Conservation (phyloP, 106 monocot species). For the Dactylorhiza incarnata region DNA sequence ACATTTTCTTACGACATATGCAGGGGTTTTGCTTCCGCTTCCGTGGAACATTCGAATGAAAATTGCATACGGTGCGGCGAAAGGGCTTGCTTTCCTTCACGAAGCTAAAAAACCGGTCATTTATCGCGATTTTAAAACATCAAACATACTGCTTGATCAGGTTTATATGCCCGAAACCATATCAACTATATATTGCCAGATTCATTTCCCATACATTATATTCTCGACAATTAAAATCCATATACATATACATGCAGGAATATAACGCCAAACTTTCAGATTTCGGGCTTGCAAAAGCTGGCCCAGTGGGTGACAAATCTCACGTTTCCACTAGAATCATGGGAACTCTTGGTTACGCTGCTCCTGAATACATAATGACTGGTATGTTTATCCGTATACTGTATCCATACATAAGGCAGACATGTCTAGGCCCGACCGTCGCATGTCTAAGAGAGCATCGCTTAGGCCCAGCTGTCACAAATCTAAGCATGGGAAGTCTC, state of each 20-base stretch:
- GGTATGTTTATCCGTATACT: slow-evolving; percentile 31
- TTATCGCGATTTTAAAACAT: slow-evolving; percentile 69
- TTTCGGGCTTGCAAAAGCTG: slow-evolving; percentile 58
- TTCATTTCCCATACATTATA: no score
- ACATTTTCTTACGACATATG: background rate
- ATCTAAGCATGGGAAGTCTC: no score
- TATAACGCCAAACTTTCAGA: slow-evolving; percentile 57
- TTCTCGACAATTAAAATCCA: no score
- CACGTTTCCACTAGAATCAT: slow-evolving; percentile 59
- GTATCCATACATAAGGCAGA: no score
- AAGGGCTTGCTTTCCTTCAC: slow-evolving; percentile 64
- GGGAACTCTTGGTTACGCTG: slow-evolving; percentile 57
- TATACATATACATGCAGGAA: slow-evolving; percentile 30
- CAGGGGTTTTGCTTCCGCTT: slow-evolving; percentile 46
- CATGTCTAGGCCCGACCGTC: no score
- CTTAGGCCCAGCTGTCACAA: no score
- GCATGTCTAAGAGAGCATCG: background rate
- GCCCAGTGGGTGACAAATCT: slow-evolving; percentile 49
- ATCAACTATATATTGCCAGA: no score
- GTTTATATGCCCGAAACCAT: no score
- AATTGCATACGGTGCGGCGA: slow-evolving; percentile 56
- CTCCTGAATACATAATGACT: slow-evolving; percentile 55
- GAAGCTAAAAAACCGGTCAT: slow-evolving; percentile 59
- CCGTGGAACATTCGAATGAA: slow-evolving; percentile 57
- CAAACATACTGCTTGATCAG: slow-evolving; percentile 60